Conservation (phyloP, 2,329 filamentous ascomycete species). For the Metarhizium rileyi region DNA sequence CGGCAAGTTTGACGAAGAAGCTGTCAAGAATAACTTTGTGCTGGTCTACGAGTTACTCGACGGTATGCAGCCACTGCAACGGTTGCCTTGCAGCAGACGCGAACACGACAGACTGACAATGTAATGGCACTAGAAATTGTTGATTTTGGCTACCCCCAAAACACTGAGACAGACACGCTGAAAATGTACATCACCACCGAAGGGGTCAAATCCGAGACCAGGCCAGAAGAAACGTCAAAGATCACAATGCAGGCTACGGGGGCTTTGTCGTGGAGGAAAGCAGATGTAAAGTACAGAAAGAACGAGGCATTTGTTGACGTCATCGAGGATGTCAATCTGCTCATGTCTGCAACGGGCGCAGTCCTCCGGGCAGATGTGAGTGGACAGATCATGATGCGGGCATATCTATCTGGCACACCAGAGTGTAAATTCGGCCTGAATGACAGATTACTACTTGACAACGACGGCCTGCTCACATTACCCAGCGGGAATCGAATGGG, state of each 20-base stretch:
- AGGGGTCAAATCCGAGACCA: conserved; percentile 85
- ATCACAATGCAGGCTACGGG: conserved; percentile 99
- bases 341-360: conserved; percentile 96
- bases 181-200: conserved; percentile 99
- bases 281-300: conserved; percentile 97
- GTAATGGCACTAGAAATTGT: conserved; percentile 64
- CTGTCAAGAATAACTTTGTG: conserved; percentile 99
- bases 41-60: conserved; percentile 95
- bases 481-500: conserved; percentile 68
- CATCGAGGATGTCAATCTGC: conserved; percentile 95
- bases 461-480: conserved; percentile 53
- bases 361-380: conserved; percentile 93
- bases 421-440: conserved; percentile 99
- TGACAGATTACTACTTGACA: conserved; percentile 85
- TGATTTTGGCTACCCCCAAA: conserved; percentile 98
- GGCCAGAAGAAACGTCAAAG: conserved; percentile 85
- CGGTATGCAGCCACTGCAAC: conserved; percentile 39
- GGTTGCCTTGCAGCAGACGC: not conserved
- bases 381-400: conserved; percentile 96
- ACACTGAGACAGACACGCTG: conserved; percentile 95
- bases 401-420: conserved; percentile 89
- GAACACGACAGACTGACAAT: not conserved
- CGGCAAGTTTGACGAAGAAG: conserved; percentile 98
- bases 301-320: conserved; percentile 99
- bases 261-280: conserved; percentile 90